Evolutionary conservation across 2,329 filamentous ascomycete species (phyloP).

Genomic region (Reticulascus tulasneorum): DNA sequence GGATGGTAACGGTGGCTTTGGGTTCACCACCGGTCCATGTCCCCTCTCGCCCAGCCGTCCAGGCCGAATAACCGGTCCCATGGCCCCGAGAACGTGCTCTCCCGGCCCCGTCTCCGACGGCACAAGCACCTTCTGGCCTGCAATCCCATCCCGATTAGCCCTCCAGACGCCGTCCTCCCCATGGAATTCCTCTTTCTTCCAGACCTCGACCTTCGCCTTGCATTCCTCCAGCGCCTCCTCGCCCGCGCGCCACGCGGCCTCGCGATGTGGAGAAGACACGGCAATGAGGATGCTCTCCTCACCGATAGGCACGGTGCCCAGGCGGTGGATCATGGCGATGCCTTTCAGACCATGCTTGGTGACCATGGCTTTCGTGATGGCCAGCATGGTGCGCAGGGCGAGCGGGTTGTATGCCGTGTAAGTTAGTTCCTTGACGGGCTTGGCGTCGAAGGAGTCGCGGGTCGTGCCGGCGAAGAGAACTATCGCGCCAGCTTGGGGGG

Average conservation of each 20-base stretch:
- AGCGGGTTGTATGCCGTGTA: constrained; percentile 72
- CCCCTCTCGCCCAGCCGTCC: constrained; percentile 1
- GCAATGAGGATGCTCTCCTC: constrained; percentile 92
- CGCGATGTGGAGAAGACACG: constrained; percentile 76
- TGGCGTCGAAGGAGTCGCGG: constrained; percentile 67
- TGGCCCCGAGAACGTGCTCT: background rate
- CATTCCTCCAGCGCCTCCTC: constrained; percentile 86
- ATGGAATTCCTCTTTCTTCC: constrained; percentile 88
- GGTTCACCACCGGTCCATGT: too few species aligned
- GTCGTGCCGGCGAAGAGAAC: constrained; percentile 78
- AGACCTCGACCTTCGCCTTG: constrained; percentile 87
- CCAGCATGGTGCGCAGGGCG: constrained; percentile 64
- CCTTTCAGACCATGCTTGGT: constrained; percentile 63
- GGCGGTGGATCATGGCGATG: constrained; percentile 77
- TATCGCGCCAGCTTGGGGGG: constrained; percentile 69
- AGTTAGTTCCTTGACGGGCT: constrained; percentile 68
- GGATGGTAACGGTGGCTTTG: too few species aligned
- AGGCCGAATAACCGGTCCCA: constrained; percentile 1
- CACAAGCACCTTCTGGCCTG: constrained; percentile 44
- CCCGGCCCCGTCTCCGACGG: background rate
- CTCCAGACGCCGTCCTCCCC: constrained; percentile 79
- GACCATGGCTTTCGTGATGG: constrained; percentile 56
- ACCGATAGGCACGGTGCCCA: constrained; percentile 82
- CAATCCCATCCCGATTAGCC: constrained; percentile 73
- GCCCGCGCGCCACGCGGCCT: constrained; percentile 80